Evolutionary conservation across 768 basidiomycete genomes (phyloP).

Genomic region (Aureoboletus auriporus): DNA sequence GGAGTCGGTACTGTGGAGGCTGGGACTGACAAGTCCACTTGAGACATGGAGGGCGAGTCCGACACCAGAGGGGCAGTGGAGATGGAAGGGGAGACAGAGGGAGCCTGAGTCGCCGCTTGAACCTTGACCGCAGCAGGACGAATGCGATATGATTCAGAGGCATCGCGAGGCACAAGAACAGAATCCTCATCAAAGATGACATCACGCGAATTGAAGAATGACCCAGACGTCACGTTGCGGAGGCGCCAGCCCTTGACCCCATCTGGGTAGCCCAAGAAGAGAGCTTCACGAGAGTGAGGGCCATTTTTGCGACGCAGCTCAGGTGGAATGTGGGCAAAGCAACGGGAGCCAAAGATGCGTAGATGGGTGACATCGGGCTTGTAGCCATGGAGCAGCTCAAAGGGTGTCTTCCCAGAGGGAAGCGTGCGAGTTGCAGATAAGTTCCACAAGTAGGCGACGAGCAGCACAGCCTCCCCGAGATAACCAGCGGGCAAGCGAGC

Average conservation of each 20-base stretch:
- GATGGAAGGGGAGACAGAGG: too few species aligned
- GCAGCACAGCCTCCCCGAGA: constrained; percentile 11
- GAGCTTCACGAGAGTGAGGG: constrained; percentile 1
- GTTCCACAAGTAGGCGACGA: constrained; percentile 1
- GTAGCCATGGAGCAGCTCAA: too few species aligned
- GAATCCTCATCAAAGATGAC: neutral
- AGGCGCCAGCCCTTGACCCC: constrained; percentile 8
- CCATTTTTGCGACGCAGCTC: neutral
- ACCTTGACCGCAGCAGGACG: neutral
- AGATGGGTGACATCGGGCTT: too few species aligned
- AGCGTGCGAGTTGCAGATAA: neutral
- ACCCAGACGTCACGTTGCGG: neutral
- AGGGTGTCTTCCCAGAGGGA: too few species aligned
- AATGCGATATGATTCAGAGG: neutral
- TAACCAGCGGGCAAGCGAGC: too few species aligned
- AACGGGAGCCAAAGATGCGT: too few species aligned
- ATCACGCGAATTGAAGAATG: neutral
- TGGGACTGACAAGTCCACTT: too few species aligned
- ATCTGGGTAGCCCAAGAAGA: constrained; percentile 1
- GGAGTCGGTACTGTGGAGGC: too few species aligned
- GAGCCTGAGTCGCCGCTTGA: too few species aligned
- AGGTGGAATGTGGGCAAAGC: too few species aligned
- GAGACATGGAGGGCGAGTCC: too few species aligned
- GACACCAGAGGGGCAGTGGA: too few species aligned
- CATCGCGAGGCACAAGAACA: neutral